These are phyloP conservation scores for Spergularia bocconei DNA, from an alignment of 148 eudicot genomes.

Conservation along the genomic window DNA sequence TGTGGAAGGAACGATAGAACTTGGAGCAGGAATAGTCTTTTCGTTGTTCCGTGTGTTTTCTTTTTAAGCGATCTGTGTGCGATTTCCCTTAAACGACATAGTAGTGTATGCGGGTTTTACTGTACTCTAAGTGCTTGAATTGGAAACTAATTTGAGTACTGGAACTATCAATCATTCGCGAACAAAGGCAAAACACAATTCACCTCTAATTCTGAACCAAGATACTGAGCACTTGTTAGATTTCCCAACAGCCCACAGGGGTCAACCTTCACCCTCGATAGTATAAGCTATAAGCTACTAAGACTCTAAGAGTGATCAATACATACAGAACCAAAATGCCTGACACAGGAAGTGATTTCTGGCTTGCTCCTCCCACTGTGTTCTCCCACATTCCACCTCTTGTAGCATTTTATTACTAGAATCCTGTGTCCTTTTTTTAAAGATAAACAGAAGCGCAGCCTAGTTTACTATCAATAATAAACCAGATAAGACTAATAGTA, in stretches of 20 bases:
- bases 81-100: too few species aligned
- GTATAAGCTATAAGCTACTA: not conserved
- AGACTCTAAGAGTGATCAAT: too few species aligned
- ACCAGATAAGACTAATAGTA: slow-evolving; percentile 1
- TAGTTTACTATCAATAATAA: not conserved
- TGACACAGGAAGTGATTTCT: not conserved
- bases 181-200: not conserved
- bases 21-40: too few species aligned
- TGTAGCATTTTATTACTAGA: too few species aligned
- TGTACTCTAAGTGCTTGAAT: too few species aligned
- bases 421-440: not conserved
- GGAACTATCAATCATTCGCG: too few species aligned
- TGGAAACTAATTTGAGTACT: too few species aligned
- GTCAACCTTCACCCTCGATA: not conserved
- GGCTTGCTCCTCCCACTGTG: not conserved
- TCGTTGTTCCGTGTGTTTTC: too few species aligned
- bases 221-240: not conserved
- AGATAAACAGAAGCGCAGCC: not conserved
- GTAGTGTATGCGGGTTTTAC: too few species aligned
- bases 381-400: not conserved
- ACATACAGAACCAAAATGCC: not conserved
- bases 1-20: too few species aligned
- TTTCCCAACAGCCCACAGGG: not conserved
- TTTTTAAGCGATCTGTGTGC: too few species aligned
- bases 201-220: not conserved